phyloP scores from a whole-genome alignment of 768 basidiomycete species.

The Trametes coccinea region DNA sequence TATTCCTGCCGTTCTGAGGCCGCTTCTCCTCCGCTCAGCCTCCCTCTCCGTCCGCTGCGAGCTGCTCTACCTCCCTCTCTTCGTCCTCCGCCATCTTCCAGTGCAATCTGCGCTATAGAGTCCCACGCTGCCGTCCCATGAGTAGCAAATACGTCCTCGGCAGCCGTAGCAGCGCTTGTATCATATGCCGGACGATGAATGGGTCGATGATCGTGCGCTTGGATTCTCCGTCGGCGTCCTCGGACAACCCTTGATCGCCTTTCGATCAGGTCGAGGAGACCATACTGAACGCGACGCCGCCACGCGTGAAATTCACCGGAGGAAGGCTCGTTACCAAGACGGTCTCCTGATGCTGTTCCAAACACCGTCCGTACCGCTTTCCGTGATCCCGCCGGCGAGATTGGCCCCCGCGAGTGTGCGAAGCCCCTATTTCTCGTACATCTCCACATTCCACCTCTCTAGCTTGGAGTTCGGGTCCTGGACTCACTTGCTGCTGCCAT shows the following conservation, averaged over 20 bases:
- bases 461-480: too few relatives aligned
- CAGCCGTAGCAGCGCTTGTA: background rate
- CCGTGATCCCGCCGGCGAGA: background rate
- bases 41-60: background rate
- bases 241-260: background rate
- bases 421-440: too few relatives aligned
- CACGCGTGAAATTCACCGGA: background rate
- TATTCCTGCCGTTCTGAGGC: conserved; percentile 5
- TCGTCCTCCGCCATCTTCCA: background rate
- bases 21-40: conserved; percentile 6
- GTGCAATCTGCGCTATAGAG: too few relatives aligned
- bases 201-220: too few relatives aligned
- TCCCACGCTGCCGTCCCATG: too few relatives aligned
- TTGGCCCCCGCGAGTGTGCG: too few relatives aligned
- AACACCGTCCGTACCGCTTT: background rate
- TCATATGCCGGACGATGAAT: background rate
- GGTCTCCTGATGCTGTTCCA: background rate
- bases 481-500: too few relatives aligned
- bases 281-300: background rate
- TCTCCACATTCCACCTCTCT: too few relatives aligned
- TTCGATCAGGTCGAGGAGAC: background rate
- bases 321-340: background rate
- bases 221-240: background rate
- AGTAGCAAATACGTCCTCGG: too few relatives aligned
- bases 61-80: background rate